Conservation (phyloP, 2,329 filamentous ascomycete species). For the Furcasterigmium sp. region DNA sequence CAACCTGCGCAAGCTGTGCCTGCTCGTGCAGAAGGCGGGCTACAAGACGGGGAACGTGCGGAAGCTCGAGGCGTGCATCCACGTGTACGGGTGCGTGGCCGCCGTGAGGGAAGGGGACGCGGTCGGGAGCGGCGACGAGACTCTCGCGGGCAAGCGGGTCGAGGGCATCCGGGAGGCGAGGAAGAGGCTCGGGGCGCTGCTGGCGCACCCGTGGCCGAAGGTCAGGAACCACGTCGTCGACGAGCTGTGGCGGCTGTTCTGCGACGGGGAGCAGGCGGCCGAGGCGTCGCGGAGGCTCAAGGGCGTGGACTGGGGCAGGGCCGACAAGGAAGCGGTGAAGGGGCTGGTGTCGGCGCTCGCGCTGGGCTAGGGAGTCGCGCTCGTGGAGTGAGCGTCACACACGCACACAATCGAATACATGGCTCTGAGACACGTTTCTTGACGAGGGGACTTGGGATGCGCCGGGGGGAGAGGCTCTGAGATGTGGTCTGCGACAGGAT, state of each 20-base stretch:
- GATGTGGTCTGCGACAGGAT: too few relatives aligned
- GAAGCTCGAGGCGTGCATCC: constrained; percentile 75
- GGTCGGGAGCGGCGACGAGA: constrained; percentile 9
- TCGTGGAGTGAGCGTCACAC: too few relatives aligned
- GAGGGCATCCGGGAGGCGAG: constrained; percentile 48
- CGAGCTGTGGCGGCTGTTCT: constrained; percentile 48
- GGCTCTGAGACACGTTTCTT: not conserved
- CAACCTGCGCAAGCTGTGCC: constrained; percentile 56
- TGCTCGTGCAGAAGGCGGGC: constrained; percentile 69
- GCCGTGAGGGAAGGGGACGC: constrained; percentile 17
- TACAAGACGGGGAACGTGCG: constrained; percentile 79
- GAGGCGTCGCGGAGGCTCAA: constrained; percentile 31
- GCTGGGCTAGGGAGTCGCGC: constrained; percentile 19
- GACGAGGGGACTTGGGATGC: too few relatives aligned
- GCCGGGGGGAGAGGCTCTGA: too few relatives aligned
- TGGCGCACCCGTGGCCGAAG: constrained; percentile 78
- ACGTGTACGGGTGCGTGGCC: constrained; percentile 70
- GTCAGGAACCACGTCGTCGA: constrained; percentile 58
- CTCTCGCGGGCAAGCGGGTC: constrained; percentile 24
- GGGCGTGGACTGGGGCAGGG: constrained; percentile 53
- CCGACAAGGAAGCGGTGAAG: constrained; percentile 41
- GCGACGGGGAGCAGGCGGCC: constrained; percentile 17
- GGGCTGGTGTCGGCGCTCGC: constrained; percentile 36
- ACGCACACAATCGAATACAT: too few relatives aligned
- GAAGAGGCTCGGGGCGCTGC: constrained; percentile 65